Evolutionary conservation across 805 yeast species (phyloP).

Genomic region (Kuraishia cidri): DNA sequence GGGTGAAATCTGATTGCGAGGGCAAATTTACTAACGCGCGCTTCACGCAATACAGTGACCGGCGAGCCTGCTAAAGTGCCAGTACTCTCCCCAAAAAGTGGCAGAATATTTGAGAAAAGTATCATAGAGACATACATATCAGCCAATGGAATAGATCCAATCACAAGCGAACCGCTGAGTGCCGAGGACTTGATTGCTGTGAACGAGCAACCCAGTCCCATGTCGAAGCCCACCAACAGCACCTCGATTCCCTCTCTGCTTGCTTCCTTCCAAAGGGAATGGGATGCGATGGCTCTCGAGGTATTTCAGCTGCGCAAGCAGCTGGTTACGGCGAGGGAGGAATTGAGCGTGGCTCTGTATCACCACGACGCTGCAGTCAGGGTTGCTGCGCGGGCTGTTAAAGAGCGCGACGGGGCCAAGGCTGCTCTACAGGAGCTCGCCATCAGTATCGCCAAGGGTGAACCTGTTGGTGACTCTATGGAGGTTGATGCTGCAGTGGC

Average conservation of each 20-base stretch:
- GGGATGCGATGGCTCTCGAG: constrained; percentile 84
- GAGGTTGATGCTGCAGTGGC: no score
- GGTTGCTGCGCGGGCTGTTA: constrained; percentile 69
- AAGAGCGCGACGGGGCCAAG: constrained; percentile 68
- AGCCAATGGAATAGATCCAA: constrained; percentile 68
- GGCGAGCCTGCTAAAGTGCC: constrained; percentile 67
- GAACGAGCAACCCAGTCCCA: constrained; percentile 20
- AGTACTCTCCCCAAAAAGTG: constrained; percentile 67
- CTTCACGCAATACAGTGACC: no score
- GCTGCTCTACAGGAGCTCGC: constrained; percentile 53
- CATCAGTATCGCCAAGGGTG: constrained; percentile 21
- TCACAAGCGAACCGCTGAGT: constrained; percentile 52
- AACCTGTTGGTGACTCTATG: neutral
- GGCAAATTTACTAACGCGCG: constrained; percentile 2
- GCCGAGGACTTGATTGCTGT: constrained; percentile 47
- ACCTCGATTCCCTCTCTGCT: constrained; percentile 75
- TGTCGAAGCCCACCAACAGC: constrained; percentile 33
- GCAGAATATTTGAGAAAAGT: constrained; percentile 57
- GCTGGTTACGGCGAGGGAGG: constrained; percentile 55
- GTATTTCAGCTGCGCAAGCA: constrained; percentile 70
- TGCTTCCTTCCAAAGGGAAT: constrained; percentile 73
- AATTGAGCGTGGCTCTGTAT: constrained; percentile 69
- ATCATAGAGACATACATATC: constrained; percentile 54
- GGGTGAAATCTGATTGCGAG: no score
- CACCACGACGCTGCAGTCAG: constrained; percentile 86